Evolutionary conservation across 2,329 filamentous ascomycete species (phyloP).

Genomic region (Leptosphaerulina australis): DNA sequence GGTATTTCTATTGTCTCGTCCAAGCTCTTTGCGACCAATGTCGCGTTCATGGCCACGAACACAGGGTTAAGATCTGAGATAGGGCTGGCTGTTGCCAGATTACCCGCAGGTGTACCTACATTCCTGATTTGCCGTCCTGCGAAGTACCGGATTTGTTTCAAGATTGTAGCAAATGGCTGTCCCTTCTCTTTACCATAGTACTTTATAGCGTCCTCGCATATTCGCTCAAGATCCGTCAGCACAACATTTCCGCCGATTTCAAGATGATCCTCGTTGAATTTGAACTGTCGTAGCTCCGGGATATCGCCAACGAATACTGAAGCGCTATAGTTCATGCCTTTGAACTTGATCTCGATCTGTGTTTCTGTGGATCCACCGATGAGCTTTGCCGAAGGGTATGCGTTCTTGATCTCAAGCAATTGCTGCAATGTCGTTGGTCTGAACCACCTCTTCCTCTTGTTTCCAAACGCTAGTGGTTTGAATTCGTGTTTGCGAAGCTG

Average conservation of each 20-base stretch:
- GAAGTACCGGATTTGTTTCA: conserved; percentile 94
- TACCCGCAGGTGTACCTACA: conserved; percentile 95
- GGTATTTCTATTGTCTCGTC: conserved; percentile 80
- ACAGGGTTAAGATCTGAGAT: conserved; percentile 97
- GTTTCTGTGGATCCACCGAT: conserved; percentile 97
- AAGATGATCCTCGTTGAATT: conserved; percentile 78
- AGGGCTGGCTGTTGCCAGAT: conserved; percentile 90
- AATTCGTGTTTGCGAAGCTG: conserved; percentile 81
- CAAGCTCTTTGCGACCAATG: conserved; percentile 78
- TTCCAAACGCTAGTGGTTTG: conserved; percentile 84
- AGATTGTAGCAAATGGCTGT: conserved; percentile 87
- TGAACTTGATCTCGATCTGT: conserved; percentile 98
- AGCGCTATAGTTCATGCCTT: conserved; percentile 85
- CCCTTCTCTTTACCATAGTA: conserved; percentile 74
- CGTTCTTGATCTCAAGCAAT: conserved; percentile 87
- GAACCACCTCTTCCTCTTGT: conserved; percentile 94
- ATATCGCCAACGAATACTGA: conserved; percentile 96
- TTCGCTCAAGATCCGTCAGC: conserved; percentile 85
- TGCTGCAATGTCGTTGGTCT: conserved; percentile 85
- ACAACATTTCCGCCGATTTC: conserved; percentile 93
- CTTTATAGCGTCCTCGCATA: conserved; percentile 78
- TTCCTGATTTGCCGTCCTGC: conserved; percentile 95
- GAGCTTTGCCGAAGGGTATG: conserved; percentile 84
- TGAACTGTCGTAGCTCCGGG: conserved; percentile 81
- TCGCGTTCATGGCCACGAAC: conserved; percentile 83